A percentile compares a stretch with the other conserved stretches of the same genome.
Evolutionary conservation across 345 rosid species (phyloP).

Genomic region (Ceriops tagal): DNA sequence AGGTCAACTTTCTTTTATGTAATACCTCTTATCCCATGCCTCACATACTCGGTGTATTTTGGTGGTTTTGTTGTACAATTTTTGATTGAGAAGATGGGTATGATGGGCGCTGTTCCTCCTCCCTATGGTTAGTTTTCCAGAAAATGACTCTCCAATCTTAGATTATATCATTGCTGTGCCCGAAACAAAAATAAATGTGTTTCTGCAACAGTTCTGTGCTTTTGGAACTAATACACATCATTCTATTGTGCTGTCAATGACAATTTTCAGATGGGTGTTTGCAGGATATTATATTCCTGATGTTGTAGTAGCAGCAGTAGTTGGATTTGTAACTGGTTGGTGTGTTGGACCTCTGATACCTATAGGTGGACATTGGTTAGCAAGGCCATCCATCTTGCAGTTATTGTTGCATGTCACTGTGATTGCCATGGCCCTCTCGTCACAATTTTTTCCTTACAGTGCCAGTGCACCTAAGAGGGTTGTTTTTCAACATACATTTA

Average conservation of each 20-base stretch:
- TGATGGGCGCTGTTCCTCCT: constrained; percentile 90
- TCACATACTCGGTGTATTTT: constrained; percentile 67
- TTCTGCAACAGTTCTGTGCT: not conserved
- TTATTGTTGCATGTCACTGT: constrained; percentile 66
- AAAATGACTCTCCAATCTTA: constrained; percentile 5
- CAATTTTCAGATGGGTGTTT: constrained; percentile 21
- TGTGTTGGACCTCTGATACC: constrained; percentile 84
- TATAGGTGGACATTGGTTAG: constrained; percentile 70
- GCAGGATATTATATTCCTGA: constrained; percentile 78
- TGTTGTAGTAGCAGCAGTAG: constrained; percentile 60
- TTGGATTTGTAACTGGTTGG: constrained; percentile 73
- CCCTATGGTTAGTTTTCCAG: constrained; percentile 75
- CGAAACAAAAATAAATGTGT: too few relatives aligned
- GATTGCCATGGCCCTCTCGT: constrained; percentile 74
- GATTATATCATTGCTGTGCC: too few relatives aligned
- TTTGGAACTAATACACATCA: not conserved
- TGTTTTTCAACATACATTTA: constrained; percentile 72
- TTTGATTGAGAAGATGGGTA: constrained; percentile 93
- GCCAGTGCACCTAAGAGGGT: constrained; percentile 84
- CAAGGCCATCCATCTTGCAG: constrained; percentile 63
- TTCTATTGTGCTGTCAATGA: not conserved
- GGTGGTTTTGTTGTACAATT: constrained; percentile 74
- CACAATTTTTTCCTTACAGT: constrained; percentile 91
- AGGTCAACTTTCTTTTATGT: constrained; percentile 66
- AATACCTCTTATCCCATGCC: constrained; percentile 72